Evolutionary conservation across 345 rosid genomes (phyloP), one percentile per base, ranked within the genome.

Genomic region (Streptanthus diversifolius): DNA sequence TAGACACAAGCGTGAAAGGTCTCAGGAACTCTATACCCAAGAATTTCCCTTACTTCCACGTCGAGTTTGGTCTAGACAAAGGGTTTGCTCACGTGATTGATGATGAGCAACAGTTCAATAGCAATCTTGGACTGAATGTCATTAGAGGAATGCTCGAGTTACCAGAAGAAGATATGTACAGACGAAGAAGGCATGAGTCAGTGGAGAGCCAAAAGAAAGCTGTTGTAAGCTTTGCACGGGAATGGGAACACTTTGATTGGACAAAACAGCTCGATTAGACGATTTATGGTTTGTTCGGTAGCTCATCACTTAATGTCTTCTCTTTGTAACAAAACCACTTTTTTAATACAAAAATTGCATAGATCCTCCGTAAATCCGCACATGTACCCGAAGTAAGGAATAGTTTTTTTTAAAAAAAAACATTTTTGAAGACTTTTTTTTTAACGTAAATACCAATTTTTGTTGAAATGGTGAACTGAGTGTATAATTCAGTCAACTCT

Each of bases 71-170:
- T 60, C 74, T 90, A 36, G 83, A 81, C 51, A 87, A 58, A 80
- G 97, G 99, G 5, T 90, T 91, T 48, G 99, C 82, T 69, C 98
- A 95, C 32, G 99, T 90, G 68, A 95, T 95, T n/a, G 99, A 95
- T 7, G 97, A 95, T 2, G 97, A 95, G 77, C 77, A 77, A 19
- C 90, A 88, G 77, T 91, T 92, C 64, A 90, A 88, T 12, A 86
- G 85, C 76, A 87, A 85, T 82, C 82, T 95, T 14, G 99, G 99
- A 25, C 83, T 90, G 47, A 85, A 93, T 71, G 96, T 93, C 3
- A 88, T 93, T 25, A 86, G 97, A 79, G 97, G 97, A 37, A 93
- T 93, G 97, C 79, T 91, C 2, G 79, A 66, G 17, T 71, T 87
- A 48, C 85, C 95, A 0, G 98, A 90, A 74, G 99, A 95, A 77